A percentile compares a stretch with the other conserved stretches of the same genome.
phyloP scores from a whole-genome alignment of 176 grass and related monocot genomes.

The Rhynchospora pubera region DNA sequence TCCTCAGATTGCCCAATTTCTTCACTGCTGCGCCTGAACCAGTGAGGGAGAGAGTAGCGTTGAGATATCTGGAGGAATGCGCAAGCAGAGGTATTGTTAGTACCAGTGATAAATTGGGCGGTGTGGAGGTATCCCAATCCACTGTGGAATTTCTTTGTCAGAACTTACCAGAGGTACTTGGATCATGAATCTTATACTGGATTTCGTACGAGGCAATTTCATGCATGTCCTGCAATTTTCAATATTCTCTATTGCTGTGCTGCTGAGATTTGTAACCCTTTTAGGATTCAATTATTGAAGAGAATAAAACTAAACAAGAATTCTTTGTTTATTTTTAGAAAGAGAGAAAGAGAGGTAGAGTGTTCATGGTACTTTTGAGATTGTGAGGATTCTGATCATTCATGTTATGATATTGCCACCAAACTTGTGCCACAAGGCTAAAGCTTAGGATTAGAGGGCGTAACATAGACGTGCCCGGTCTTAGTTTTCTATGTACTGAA shows the following conservation, averaged over 20 bases:
- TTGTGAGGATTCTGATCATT: background rate
- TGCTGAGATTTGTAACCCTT: background rate
- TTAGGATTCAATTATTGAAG: background rate
- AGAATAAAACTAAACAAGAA: background rate
- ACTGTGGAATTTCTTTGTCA: constrained; percentile 27
- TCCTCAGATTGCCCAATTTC: constrained; percentile 22
- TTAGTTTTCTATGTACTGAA: too few relatives aligned
- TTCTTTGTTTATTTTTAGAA: background rate
- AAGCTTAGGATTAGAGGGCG: too few relatives aligned
- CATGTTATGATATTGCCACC: background rate
- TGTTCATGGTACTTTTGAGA: background rate
- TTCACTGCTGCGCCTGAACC: constrained; percentile 6
- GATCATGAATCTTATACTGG: background rate
- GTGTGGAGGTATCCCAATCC: background rate
- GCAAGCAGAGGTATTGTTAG: background rate
- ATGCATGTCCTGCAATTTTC: background rate
- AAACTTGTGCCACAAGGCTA: too few relatives aligned
- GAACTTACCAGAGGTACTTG: constrained; percentile 22
- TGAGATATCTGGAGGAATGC: constrained; percentile 31
- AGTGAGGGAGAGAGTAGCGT: constrained; percentile 25
- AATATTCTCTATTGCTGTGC: background rate
- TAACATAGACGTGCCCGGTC: too few relatives aligned
- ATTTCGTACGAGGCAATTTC: background rate
- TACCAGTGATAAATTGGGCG: background rate
- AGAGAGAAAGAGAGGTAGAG: background rate